These are phyloP conservation scores for Akanthomyces muscarius DNA, from an alignment of 2,329 filamentous ascomycete genomes.

Conservation along the genomic window DNA sequence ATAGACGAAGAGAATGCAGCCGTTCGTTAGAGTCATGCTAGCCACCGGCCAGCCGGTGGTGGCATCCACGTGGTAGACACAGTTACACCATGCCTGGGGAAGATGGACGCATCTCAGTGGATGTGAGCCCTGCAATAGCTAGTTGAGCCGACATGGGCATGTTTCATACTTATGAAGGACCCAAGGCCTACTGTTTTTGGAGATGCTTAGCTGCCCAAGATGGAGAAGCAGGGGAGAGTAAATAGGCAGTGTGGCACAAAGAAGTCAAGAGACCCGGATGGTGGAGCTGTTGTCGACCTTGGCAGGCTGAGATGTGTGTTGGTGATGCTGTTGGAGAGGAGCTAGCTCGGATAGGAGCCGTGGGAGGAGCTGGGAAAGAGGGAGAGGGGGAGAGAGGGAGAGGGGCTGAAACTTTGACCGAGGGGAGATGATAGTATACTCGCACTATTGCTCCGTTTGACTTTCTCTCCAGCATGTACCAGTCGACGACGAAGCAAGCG, in stretches of 20 bases:
- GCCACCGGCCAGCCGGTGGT: background rate
- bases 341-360: too few species aligned
- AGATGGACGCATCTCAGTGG: background rate
- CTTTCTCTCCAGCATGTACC: background rate
- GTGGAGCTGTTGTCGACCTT: background rate
- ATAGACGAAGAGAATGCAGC: background rate
- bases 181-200: background rate
- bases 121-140: background rate
- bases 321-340: background rate
- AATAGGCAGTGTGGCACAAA: slow-evolving; percentile 2
- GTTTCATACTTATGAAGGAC: background rate
- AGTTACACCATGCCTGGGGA: background rate
- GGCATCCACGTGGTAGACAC: slow-evolving; percentile 4
- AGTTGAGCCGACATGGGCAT: background rate
- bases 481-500: background rate
- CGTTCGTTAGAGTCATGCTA: background rate
- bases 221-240: background rate
- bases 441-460: background rate
- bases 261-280: background rate
- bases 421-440: background rate
- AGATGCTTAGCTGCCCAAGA: background rate
- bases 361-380: background rate
- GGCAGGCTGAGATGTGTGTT: background rate
- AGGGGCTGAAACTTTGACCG: background rate
- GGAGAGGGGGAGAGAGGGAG: background rate